A percentile compares a stretch with the other conserved stretches of the same genome.
These are phyloP conservation scores for Monilinia polystroma DNA, from an alignment of 2,329 filamentous ascomycete genomes.

Conservation along the genomic window DNA sequence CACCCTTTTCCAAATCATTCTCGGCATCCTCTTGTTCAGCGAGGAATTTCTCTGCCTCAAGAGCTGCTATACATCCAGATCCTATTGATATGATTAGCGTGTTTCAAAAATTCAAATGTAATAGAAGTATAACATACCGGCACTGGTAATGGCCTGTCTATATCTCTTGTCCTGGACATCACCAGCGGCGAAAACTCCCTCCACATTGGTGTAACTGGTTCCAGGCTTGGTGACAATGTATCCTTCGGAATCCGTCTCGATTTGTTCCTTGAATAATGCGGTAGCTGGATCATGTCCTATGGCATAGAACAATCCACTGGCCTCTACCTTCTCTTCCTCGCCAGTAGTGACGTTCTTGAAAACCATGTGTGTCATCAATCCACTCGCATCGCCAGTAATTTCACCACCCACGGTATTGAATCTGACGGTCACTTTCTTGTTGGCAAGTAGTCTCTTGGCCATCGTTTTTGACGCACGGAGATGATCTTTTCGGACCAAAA, in stretches of 20 bases:
- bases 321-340: conserved; percentile 77
- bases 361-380: conserved; percentile 83
- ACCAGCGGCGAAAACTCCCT: conserved; percentile 93
- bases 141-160: conserved; percentile 95
- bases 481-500: conserved; percentile 83
- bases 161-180: conserved; percentile 99
- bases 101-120: not conserved
- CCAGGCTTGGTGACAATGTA: conserved; percentile 90
- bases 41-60: conserved; percentile 94
- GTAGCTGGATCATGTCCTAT: conserved; percentile 96
- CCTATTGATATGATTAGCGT: conserved; percentile 50
- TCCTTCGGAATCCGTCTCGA: conserved; percentile 84
- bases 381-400: conserved; percentile 80
- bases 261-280: conserved; percentile 81
- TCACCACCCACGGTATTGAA: conserved; percentile 82
- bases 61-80: conserved; percentile 89
- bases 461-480: conserved; percentile 89
- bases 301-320: conserved; percentile 94
- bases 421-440: conserved; percentile 87
- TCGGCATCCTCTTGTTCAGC: conserved; percentile 54
- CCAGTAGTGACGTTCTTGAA: conserved; percentile 78
- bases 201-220: conserved; percentile 80
- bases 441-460: conserved; percentile 75
- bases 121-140: conserved; percentile 60
- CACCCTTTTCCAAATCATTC: conserved; percentile 43